Conservation (phyloP, 2,329 filamentous ascomycete species). For the Pseudogymnoascus verrucosus region DNA sequence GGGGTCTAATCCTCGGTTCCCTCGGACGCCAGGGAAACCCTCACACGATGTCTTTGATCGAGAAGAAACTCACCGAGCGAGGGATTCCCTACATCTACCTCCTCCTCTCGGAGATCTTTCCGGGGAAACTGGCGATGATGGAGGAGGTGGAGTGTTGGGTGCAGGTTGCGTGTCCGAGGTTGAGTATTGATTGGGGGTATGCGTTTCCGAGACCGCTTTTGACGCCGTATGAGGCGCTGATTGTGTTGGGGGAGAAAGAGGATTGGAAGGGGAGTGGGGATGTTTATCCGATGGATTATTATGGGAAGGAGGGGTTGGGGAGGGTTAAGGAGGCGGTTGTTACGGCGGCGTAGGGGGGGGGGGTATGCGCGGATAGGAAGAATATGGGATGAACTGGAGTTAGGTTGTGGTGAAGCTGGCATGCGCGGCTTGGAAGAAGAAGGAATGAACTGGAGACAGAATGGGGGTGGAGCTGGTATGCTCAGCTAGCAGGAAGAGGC, state of each 20-base stretch:
- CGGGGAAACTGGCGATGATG: constrained; percentile 91
- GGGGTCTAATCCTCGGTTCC: constrained; percentile 90
- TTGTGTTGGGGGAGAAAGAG: constrained; percentile 72
- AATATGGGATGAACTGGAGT: neutral
- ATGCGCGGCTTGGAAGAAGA: neutral
- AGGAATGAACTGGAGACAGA: neutral
- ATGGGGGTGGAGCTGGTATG: neutral
- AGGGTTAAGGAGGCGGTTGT: constrained; percentile 32
- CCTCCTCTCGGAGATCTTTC: constrained; percentile 90
- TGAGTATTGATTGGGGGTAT: constrained; percentile 99
- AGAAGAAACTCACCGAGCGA: constrained; percentile 60
- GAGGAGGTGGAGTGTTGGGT: constrained; percentile 94
- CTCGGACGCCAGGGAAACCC: constrained; percentile 93
- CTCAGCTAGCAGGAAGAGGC: neutral
- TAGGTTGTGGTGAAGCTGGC: neutral
- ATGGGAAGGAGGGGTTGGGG: constrained; percentile 83
- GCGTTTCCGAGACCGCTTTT: constrained; percentile 82
- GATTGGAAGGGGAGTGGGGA: constrained; percentile 58
- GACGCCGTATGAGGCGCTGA: constrained; percentile 90
- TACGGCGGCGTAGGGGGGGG: neutral
- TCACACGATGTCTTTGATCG: constrained; percentile 81
- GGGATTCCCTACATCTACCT: constrained; percentile 79
- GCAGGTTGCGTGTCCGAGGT: constrained; percentile 88
- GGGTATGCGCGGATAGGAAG: neutral
- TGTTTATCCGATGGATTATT: constrained; percentile 97